phyloP scores from a whole-genome alignment of 148 eudicot species.

The Mesembryanthemum crystallinum region DNA sequence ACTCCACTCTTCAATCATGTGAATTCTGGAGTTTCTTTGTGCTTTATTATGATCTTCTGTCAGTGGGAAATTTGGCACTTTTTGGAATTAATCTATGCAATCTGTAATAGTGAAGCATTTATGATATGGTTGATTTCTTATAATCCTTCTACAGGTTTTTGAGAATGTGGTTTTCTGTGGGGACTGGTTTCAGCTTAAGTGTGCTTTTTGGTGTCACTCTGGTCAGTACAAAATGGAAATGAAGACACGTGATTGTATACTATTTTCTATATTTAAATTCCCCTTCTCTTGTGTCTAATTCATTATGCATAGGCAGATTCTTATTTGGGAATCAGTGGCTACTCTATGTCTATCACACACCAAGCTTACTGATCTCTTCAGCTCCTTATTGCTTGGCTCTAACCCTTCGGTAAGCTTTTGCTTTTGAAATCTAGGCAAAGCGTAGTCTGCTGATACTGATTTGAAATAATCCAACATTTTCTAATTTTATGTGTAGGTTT shows the following conservation, averaged over 20 bases:
- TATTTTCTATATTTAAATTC: background rate
- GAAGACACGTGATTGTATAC: background rate
- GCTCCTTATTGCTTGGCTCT: slow-evolving; percentile 50
- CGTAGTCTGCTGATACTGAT: background rate
- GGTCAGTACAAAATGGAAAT: slow-evolving; percentile 37
- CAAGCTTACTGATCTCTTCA: slow-evolving; percentile 41
- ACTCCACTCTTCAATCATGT: too few relatives aligned
- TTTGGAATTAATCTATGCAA: background rate
- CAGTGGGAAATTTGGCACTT: background rate
- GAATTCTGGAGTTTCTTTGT: too few relatives aligned
- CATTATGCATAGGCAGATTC: slow-evolving; percentile 42
- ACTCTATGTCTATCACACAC: slow-evolving; percentile 40
- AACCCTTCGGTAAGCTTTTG: slow-evolving; percentile 57
- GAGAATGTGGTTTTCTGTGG: slow-evolving; percentile 74
- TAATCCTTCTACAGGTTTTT: slow-evolving; percentile 45
- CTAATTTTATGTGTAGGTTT: slow-evolving; percentile 42
- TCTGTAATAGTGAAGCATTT: background rate
- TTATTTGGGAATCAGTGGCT: slow-evolving; percentile 49
- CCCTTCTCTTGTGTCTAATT: slow-evolving; percentile 11
- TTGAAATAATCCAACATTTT: background rate
- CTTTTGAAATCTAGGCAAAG: background rate
- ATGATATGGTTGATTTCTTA: slow-evolving; percentile 2
- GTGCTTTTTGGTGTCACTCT: slow-evolving; percentile 61
- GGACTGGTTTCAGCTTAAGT: slow-evolving; percentile 68
- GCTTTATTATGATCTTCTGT: too few relatives aligned